Evolutionary conservation across 1,284 basidiomycete genomes (phyloP), one percentile per base, ranked within the genome.

Genomic region (Golubevia sp.): DNA sequence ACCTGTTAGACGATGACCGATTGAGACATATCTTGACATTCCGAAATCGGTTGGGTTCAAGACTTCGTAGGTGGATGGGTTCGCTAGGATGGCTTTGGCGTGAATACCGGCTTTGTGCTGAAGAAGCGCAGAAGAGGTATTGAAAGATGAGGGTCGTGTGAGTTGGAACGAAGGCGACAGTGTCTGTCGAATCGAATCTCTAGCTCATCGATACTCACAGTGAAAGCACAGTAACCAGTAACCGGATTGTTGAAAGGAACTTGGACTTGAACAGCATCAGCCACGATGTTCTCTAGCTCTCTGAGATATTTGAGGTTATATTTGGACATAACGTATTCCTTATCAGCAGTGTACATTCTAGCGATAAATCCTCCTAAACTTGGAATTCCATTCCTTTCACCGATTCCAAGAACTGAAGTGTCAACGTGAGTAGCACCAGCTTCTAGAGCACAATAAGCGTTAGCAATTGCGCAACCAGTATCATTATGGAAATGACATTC

Each of bases 81-180:
- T 99, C 87, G 98, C 98, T 62, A 99, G 89, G 85, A 99, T 99
- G 50, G 97, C 97, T 89, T 99, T 99, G 86, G 97, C 97, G 86
- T 99, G 97, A 76, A 99, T 99, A 85, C 97, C 97, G 30, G 97
- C 97, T 90, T 99, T 99, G 91, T 99, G 80, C 13, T 34, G 30
- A 34, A 34, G 11, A 11, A 34, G 30, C 4, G 30, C 4, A 34
- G 11, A 34, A 34, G 30, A 34, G 30, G 11, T n/a, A n/a, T n/a
- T n/a, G 30, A 34, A 34, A 34, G 4, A 11, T 3, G 30, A 34
- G 30, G 11, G 30, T 5, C 30, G 11, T 34, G 4, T 3, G 11
- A 11, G 30, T 34, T 11, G 11, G 30, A 34, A 11, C 4, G 30
- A 34, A 34, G 30, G 30, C 11, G n/a, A n/a, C n/a, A n/a, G n/a